Base-by-base conservation (phyloP, 2,329 filamentous ascomycete species). In the Escovopsis weberi region DNA sequence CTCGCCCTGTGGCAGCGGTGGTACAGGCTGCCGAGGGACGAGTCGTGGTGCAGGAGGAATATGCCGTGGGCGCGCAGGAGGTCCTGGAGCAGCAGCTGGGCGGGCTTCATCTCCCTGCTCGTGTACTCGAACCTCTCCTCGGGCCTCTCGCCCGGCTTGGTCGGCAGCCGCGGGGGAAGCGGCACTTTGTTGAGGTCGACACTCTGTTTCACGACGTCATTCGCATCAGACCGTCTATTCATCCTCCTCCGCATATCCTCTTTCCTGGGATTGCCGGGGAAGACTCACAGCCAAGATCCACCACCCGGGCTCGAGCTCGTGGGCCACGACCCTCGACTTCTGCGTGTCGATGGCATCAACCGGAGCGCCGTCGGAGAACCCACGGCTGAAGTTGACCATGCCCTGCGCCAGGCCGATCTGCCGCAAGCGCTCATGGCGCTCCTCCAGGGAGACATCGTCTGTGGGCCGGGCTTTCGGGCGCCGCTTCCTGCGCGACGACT, bases 321-420 rank as follows among this genome's bases (percentile, higher is more conserved):
- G 78, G 37, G 95, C 66, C 32, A 96, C 71, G 32, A 95, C 80
- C 30, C 88, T 76, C 40, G 82, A 79, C 66, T 85, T 91, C 53
- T 94, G 85, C 1, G 91, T 96, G 56, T 98, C 91, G 46, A 98
- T 80, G 9, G 79, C 78, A 54, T 94, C 85, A 34, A 95, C 75
- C 2, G 84, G 61, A 50, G 80, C 71, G 45, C 80, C 85, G 47
- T 77, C 73, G 2, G 88, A 83, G 62, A 98, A 98, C 53, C 80
- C 88, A 57, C 80, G 82, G 54, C 85, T 84, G 65, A 98, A 98
- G 58, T 80, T 84, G 45, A 94, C 82, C 82, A 96, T 94, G 58
- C 88, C 91, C 66, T 98, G 91, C 35, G 91, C 91, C 48, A 98
- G 76, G 33, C 91, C 91, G 58, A 98, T 87, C 68, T 95, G 88